Conservation (phyloP, 305 asterid species). For the Fraxinus velutina region DNA sequence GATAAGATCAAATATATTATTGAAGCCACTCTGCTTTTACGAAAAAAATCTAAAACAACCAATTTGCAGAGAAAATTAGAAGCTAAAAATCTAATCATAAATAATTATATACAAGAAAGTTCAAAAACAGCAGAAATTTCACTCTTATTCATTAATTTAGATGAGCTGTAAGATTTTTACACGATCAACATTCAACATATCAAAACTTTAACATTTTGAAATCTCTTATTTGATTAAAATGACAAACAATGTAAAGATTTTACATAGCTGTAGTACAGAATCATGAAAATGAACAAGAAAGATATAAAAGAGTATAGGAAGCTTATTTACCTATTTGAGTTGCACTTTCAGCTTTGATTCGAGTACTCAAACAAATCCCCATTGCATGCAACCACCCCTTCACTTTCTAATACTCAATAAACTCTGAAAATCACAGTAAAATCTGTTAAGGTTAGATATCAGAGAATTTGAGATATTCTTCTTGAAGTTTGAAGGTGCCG, state of each 20-base stretch:
- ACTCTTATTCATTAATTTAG: background rate
- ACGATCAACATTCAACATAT: background rate
- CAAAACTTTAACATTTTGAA: background rate
- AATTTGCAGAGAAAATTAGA: slow-evolving; percentile 5
- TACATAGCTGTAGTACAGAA: background rate
- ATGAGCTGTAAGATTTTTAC: background rate
- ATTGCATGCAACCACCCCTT: slow-evolving; percentile 29
- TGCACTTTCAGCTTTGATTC: slow-evolving; percentile 63
- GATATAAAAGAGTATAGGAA: background rate
- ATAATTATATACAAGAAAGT: background rate
- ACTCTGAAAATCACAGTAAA: slow-evolving; percentile 24
- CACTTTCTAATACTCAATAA: slow-evolving; percentile 25
- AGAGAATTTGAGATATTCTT: background rate
- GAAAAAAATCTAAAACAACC: background rate
- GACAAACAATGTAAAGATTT: background rate
- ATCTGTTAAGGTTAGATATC: background rate
- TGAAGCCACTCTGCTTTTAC: background rate
- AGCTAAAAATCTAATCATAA: background rate
- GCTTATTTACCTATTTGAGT: slow-evolving; percentile 40
- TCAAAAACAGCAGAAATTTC: background rate
- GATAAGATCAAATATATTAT: slow-evolving; percentile 18
- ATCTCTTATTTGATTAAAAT: background rate
- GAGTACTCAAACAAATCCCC: slow-evolving; percentile 77
- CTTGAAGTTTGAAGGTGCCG: background rate
- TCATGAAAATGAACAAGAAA: background rate